phyloP scores from a whole-genome alignment of 2,329 filamentous ascomycete genomes.

The Lojkania enalia region DNA sequence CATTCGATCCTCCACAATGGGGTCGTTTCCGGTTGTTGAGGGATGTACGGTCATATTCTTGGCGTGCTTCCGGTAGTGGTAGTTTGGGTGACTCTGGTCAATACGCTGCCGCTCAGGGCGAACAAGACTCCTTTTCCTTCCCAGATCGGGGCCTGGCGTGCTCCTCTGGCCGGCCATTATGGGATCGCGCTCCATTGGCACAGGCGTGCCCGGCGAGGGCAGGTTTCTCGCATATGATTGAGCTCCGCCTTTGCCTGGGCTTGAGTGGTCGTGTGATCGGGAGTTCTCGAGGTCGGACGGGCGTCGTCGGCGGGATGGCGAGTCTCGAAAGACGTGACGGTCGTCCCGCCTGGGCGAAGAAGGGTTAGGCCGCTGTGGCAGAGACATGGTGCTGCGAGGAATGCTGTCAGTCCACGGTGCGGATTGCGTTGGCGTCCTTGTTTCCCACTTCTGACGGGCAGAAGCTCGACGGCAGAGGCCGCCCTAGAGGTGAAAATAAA shows the following conservation, averaged over 20 bases:
- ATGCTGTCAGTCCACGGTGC: not conserved
- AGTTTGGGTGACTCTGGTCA: conserved; percentile 87
- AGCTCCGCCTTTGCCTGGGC: conserved; percentile 46
- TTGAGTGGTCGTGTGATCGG: conserved; percentile 49
- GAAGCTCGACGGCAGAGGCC: conserved; percentile 10
- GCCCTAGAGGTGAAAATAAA: no score
- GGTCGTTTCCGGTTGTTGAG: conserved; percentile 90
- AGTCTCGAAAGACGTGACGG: conserved; percentile 64
- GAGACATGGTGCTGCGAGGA: conserved; percentile 44
- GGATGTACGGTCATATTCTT: conserved; percentile 89
- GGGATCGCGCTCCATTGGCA: conserved; percentile 55
- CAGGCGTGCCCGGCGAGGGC: conserved; percentile 50
- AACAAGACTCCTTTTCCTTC: conserved; percentile 84
- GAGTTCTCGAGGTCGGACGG: conserved; percentile 69
- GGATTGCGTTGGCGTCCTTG: not conserved
- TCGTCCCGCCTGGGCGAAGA: conserved; percentile 58
- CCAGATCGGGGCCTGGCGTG: conserved; percentile 53
- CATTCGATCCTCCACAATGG: conserved; percentile 72
- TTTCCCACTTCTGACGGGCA: not conserved
- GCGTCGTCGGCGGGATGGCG: conserved; percentile 67
- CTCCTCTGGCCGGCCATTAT: conserved; percentile 50
- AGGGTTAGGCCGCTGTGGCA: conserved; percentile 65
- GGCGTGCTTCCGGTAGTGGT: conserved; percentile 93
- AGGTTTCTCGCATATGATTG: conserved; percentile 46
- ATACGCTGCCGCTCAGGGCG: conserved; percentile 86